Conservation (phyloP, 208 protist genomes). For the Leishmania tarentolae region DNA sequence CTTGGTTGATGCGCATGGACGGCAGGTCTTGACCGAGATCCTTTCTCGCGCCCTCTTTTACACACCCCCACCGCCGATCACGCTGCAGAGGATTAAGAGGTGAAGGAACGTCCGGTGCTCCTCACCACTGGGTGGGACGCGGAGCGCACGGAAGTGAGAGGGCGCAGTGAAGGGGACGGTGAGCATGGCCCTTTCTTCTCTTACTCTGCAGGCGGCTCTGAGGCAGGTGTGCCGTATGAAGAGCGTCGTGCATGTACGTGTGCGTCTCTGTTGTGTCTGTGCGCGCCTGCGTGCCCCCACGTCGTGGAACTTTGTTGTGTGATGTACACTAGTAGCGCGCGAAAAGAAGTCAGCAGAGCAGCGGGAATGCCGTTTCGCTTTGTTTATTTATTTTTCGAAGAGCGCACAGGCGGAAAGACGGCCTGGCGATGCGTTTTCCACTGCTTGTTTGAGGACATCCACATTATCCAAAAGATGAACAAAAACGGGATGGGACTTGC, state of each 20-base stretch:
- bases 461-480: too few relatives aligned
- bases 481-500: too few relatives aligned
- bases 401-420: background rate
- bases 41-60: slow-evolving; percentile 47
- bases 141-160: background rate
- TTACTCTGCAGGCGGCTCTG: background rate
- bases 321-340: background rate
- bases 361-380: background rate
- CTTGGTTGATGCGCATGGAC: slow-evolving; percentile 52
- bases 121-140: background rate
- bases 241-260: accelerated
- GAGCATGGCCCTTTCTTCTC: background rate
- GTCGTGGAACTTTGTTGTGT: background rate
- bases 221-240: background rate
- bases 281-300: too few relatives aligned
- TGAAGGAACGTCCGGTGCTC: background rate
- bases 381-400: background rate
- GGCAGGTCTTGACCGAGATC: slow-evolving; percentile 41
- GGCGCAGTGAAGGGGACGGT: too few relatives aligned
- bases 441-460: too few relatives aligned
- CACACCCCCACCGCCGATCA: slow-evolving; percentile 5
- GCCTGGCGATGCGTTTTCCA: background rate
- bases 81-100: slow-evolving; percentile 18
- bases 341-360: background rate
- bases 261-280: background rate